Evolutionary conservation across 2,329 filamentous ascomycete species (phyloP).

Genomic region (Epichloe typhina): DNA sequence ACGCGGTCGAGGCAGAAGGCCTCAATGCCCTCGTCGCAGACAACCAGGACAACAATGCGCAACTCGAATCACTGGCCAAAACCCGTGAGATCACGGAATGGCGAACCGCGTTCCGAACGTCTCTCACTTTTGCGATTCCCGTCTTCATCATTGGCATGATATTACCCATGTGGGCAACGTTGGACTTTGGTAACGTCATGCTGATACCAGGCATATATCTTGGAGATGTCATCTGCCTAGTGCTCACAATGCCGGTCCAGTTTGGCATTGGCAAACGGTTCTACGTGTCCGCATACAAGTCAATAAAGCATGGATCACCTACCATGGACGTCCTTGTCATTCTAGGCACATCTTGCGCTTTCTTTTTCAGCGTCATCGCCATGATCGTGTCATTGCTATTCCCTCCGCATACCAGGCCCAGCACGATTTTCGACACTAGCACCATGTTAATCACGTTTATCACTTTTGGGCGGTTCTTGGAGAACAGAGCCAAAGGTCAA

Average conservation of each 20-base stretch:
- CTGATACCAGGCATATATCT: constrained; percentile 68
- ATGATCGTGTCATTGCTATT: constrained; percentile 72
- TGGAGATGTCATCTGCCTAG: constrained; percentile 72
- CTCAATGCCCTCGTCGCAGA: constrained; percentile 86
- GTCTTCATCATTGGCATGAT: constrained; percentile 92
- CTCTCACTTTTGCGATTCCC: constrained; percentile 69
- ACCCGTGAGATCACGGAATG: constrained; percentile 94
- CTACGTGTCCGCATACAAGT: constrained; percentile 88
- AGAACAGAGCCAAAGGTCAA: constrained; percentile 91
- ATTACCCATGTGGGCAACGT: constrained; percentile 70
- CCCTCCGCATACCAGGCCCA: constrained; percentile 66
- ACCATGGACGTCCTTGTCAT: constrained; percentile 98
- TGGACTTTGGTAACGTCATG: constrained; percentile 64
- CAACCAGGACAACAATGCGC: constrained; percentile 89
- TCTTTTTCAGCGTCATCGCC: constrained; percentile 83
- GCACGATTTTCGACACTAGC: constrained; percentile 91
- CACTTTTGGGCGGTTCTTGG: constrained; percentile 76
- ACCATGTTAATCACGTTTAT: constrained; percentile 98
- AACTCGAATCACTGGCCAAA: constrained; percentile 89
- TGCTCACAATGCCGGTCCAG: constrained; percentile 82
- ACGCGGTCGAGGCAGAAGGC: constrained; percentile 65
- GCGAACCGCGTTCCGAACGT: constrained; percentile 67
- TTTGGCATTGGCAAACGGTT: constrained; percentile 94
- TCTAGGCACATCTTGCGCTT: constrained; percentile 84
- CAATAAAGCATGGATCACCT: constrained; percentile 75